Conservation (phyloP, 176 grass and related monocot genomes). For the Cocos nucifera region DNA sequence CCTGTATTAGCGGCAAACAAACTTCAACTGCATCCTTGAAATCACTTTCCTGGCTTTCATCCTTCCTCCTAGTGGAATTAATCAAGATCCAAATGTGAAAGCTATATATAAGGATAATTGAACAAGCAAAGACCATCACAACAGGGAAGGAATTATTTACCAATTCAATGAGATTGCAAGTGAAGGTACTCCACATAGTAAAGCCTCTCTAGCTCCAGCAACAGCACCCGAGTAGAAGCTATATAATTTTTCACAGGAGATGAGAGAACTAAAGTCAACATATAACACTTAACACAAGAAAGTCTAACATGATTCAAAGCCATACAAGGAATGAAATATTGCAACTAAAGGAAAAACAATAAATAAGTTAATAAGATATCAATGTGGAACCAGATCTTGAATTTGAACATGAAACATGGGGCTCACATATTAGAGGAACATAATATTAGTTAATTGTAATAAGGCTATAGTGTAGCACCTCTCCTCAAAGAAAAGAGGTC, state of each 20-base stretch:
- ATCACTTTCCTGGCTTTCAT: constrained; percentile 54
- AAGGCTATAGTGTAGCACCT: too few species aligned
- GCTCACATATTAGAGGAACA: too few species aligned
- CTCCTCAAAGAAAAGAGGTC: too few species aligned
- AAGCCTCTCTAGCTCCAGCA: constrained; percentile 62
- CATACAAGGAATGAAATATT: constrained; percentile 15
- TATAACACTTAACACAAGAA: too few species aligned
- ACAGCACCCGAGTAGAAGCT: constrained; percentile 63
- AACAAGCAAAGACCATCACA: constrained; percentile 14
- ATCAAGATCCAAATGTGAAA: constrained; percentile 5
- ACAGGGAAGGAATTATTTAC: constrained; percentile 26
- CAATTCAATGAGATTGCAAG: constrained; percentile 67
- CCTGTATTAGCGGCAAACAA: constrained; percentile 58
- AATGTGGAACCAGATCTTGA: too few species aligned
- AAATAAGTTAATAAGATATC: neutral
- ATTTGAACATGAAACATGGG: too few species aligned
- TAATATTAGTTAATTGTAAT: too few species aligned
- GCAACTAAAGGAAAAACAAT: neutral
- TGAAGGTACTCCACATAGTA: constrained; percentile 58
- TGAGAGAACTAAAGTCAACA: neutral
- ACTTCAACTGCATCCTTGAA: constrained; percentile 50
- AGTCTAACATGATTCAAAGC: neutral
- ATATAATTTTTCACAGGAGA: neutral
- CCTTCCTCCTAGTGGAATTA: constrained; percentile 45
- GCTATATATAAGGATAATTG: constrained; percentile 1